Conservation (phyloP, 441 rosid genomes). For the Populus tomentosa region DNA sequence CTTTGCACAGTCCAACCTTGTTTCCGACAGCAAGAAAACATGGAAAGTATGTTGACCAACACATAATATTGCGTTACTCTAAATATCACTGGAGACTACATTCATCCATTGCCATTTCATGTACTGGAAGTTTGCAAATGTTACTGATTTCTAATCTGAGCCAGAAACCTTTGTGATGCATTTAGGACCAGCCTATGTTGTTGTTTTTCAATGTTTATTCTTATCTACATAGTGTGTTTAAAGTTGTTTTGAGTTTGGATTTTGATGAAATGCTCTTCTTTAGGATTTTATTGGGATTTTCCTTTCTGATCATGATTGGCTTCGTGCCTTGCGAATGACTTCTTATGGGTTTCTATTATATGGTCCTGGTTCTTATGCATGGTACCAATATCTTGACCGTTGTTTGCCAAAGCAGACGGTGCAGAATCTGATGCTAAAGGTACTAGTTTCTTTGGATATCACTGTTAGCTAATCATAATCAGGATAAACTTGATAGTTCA, state of each 20-base stretch:
- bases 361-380: slow-evolving; percentile 85
- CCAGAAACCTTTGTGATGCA: neutral
- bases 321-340: slow-evolving; percentile 81
- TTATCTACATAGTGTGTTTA: neutral
- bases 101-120: neutral
- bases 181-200: neutral
- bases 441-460: slow-evolving; percentile 13
- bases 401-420: slow-evolving; percentile 62
- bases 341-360: slow-evolving; percentile 84
- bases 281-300: slow-evolving; percentile 40
- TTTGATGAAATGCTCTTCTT: slow-evolving; percentile 20
- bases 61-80: neutral
- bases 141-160: neutral
- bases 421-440: slow-evolving; percentile 67
- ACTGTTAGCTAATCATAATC: neutral
- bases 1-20: neutral
- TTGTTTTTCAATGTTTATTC: neutral
- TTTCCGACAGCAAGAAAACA: neutral
- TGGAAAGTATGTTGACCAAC: neutral
- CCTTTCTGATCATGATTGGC: slow-evolving; percentile 69
- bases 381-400: slow-evolving; percentile 76
- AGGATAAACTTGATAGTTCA: neutral
- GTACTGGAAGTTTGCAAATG: neutral
- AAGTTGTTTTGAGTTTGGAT: slow-evolving; percentile 15
- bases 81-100: neutral